Base-by-base conservation (phyloP, 2,329 filamentous ascomycete species). In the Trichoderma pleuroti region DNA sequence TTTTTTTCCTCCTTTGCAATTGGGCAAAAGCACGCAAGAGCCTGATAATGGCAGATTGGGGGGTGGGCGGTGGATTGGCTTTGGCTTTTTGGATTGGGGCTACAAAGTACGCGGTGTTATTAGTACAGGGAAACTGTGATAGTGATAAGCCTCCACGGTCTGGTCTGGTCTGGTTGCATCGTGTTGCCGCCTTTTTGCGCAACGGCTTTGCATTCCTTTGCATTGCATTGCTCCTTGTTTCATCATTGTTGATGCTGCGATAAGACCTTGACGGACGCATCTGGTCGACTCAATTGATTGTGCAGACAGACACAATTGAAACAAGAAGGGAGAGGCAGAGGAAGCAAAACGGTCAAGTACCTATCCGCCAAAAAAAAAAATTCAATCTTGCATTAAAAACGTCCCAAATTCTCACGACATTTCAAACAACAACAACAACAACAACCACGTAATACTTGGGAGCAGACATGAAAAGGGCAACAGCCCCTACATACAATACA, bases 11-110 rank as follows among this genome's bases (percentile, higher is more conserved):
- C 21, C 46, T 56, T 39, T 14, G 49, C 46, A 12, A n/a, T 52
- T 36, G 62, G 34, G 28, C 34, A 59, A 57, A 56, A 64, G 49
- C 52, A 59, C 60, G 39, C 60, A 70, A 65, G 36, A 67, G 64
- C 52, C 68, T 64, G 68, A 70, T 70, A 70, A 70, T 46, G 52
- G 34, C 64, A 32, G 64, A 67, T 42, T 32, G 54, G 54, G 64
- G 54, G 65, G 26, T 28, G 26, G 65, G 54, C 36, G 56, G 54
- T 67, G 64, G 64, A 57, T 67, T 67, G 39, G 64, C 56, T 39
- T 59, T 32, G 28, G 56, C 28, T 34, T 34, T 54, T 59, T 56
- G 52, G 52, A 56, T 56, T 56, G 56, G 56, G 56, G 56, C 56
- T 32, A 32, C 56, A 1, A n/a, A n/a, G 28, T 52, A 52, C 56